A percentile compares a stretch with the other conserved stretches of the same genome.
Conservation (phyloP, 257 asterid genomes). For the Solanum chiquidenum region DNA sequence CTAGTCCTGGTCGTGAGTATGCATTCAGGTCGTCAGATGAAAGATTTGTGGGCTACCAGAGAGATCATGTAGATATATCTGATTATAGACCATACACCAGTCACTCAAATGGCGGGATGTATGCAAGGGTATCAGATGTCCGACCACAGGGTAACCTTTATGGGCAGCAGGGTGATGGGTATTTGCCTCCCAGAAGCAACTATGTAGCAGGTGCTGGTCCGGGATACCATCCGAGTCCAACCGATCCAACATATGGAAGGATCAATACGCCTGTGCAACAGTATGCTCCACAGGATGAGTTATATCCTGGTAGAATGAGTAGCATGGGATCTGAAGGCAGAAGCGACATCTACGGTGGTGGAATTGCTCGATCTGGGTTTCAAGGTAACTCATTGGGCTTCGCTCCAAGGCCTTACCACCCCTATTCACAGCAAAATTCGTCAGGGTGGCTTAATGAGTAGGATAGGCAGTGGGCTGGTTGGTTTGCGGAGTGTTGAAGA, state of each 20-base stretch:
- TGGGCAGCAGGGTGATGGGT: constrained; percentile 13
- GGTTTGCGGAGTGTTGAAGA: not conserved
- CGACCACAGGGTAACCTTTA: constrained; percentile 9
- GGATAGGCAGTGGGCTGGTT: constrained; percentile 24
- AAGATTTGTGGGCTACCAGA: constrained; percentile 9
- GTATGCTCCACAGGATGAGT: constrained; percentile 40
- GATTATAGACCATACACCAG: constrained; percentile 5
- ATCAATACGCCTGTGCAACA: constrained; percentile 29
- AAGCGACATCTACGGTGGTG: constrained; percentile 10
- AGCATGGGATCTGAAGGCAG: constrained; percentile 5
- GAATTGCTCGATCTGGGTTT: constrained; percentile 5
- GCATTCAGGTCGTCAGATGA: constrained; percentile 12
- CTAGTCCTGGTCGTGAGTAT: constrained; percentile 19
- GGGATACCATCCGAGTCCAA: constrained; percentile 9
- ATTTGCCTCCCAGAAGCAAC: constrained; percentile 4
- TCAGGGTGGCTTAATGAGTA: constrained; percentile 76
- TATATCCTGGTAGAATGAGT: constrained; percentile 17
- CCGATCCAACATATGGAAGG: constrained; percentile 7
- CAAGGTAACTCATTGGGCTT: constrained; percentile 26
- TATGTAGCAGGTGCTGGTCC: not conserved
- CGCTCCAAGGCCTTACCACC: constrained; percentile 38
- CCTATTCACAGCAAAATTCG: constrained; percentile 29
- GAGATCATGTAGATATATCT: constrained; percentile 5
- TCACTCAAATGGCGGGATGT: constrained; percentile 9
- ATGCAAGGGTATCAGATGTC: constrained; percentile 12